These are phyloP conservation scores for Trifolium subterraneum DNA, from an alignment of 306 rosid genomes.

Conservation along the genomic window DNA sequence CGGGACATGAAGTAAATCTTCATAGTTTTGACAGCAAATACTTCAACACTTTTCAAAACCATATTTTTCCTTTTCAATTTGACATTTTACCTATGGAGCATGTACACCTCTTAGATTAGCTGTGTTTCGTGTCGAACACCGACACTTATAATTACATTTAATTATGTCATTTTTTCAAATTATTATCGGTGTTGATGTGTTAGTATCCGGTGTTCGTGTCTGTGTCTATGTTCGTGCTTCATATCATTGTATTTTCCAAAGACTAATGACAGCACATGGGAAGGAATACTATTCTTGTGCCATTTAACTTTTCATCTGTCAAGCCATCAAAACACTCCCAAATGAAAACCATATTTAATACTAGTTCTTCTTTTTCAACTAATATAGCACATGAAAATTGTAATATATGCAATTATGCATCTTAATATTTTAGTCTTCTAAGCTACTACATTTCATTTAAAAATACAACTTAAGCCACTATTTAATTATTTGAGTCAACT, in stretches of 20 bases:
- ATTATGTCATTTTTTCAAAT: too few species aligned
- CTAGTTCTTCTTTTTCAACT: conserved; percentile 24
- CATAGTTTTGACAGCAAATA: conserved; percentile 41
- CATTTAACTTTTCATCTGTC: conserved; percentile 27
- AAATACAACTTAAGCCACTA: conserved; percentile 24
- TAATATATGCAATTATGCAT: conserved; percentile 15
- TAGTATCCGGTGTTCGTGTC: too few species aligned
- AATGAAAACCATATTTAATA: conserved; percentile 32
- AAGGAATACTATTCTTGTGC: conserved; percentile 36
- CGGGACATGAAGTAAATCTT: conserved; percentile 44
- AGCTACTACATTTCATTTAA: conserved; percentile 19
- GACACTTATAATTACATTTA: too few species aligned
- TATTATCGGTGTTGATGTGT: too few species aligned
- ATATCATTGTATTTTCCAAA: background rate
- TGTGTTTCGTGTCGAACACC: too few species aligned
- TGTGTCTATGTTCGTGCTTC: too few species aligned
- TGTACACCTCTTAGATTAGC: too few species aligned
- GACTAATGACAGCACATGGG: conserved; percentile 40
- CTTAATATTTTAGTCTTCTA: conserved; percentile 16
- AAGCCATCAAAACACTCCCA: conserved; percentile 26
- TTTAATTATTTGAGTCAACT: conserved; percentile 40
- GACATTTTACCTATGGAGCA: too few species aligned
- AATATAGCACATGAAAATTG: conserved; percentile 1
- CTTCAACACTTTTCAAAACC: background rate
- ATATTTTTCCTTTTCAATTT: too few species aligned